Percentiles rank a stretch among this genome's conserved stretches.
Conservation (phyloP, 2,329 filamentous ascomycete genomes). For the Parascedosporium putredinis region DNA sequence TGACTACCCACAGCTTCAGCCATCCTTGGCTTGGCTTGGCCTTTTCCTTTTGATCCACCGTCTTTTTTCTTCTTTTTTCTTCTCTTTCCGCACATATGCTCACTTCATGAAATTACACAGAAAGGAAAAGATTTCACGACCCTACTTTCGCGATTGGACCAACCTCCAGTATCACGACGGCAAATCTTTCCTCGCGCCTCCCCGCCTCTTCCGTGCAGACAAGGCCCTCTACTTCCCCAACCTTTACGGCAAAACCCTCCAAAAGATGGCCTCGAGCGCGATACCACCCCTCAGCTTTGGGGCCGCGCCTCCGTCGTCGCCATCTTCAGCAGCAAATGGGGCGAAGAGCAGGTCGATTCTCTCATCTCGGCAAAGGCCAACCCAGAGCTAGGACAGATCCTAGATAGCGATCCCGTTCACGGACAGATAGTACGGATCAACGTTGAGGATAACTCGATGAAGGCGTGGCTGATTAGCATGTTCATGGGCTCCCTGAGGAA, state of each 20-base stretch:
- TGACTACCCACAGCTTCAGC: too few relatives aligned
- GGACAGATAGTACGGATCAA: conserved; percentile 82
- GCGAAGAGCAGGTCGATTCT: conserved; percentile 63
- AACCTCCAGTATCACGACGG: conserved; percentile 75
- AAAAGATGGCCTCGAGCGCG: conserved; percentile 40
- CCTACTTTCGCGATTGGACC: conserved; percentile 93
- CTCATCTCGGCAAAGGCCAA: conserved; percentile 61
- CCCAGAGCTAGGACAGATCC: conserved; percentile 52
- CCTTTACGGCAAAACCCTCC: conserved; percentile 67
- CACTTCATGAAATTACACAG: conserved; percentile 25
- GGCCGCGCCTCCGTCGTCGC: conserved; percentile 70
- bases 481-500: conserved; percentile 45
- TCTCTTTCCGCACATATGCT: background rate
- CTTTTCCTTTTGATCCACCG: too few relatives aligned
- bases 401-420: conserved; percentile 40
- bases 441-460: conserved; percentile 69
- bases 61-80: background rate
- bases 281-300: conserved; percentile 67
- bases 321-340: conserved; percentile 78
- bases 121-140: conserved; percentile 66
- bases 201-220: conserved; percentile 72
- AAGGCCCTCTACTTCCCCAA: conserved; percentile 90
- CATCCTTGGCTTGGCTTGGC: too few relatives aligned
- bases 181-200: conserved; percentile 83
- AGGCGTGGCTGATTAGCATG: conserved; percentile 45